Evolutionary conservation across 2,329 filamentous ascomycete genomes (phyloP), one percentile per base, ranked within the genome.

Genomic region (Talaromyces sp.): DNA sequence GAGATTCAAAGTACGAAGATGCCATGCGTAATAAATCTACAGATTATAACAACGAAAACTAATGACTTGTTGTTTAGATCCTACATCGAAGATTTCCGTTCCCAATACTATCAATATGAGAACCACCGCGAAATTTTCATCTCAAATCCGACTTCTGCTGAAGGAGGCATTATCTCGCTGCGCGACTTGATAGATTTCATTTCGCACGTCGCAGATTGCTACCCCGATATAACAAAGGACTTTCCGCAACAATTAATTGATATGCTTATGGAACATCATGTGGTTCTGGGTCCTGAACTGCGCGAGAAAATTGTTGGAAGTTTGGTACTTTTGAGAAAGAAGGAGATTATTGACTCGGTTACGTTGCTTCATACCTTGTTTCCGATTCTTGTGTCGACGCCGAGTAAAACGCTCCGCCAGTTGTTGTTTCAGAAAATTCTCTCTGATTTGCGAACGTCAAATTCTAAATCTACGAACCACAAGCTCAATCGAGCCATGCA

Each of bases 251-350:
- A 97, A 68, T 83, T 99, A 58, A 92, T 92, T 73, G 84, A 88
- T 37, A 90, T 99, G 66, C 80, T 99, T 56, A 87, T 87, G 57
- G 83, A 89, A 70, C 92, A 98, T 75, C 94, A 98, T 83, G 87
- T 89, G 54, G 84, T 89, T 3, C 83, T 99, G 37, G 90, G 96
- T 72, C 84, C 88, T 3, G 93, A 98, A 68, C 78, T 99, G 71
- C 86, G 95, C 43, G 95, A 98, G 77, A 98, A 98, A 85, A 87
- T 98, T 65, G 94, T 98, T 1, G 91, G 92, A 58, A 96, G 92
- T 75, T 81, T 99, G 71, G 91, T 96, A 33, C 82, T 99, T 59
- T 80, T 99, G 68, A 85, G 91, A 65, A 92, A 93, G 76, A 99
- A 99, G 78, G 93, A 97, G 4, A 86, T 97, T 52, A 89, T 99